Conservation (phyloP, 106 monocot genomes). For the Amphibolis antarctica region DNA sequence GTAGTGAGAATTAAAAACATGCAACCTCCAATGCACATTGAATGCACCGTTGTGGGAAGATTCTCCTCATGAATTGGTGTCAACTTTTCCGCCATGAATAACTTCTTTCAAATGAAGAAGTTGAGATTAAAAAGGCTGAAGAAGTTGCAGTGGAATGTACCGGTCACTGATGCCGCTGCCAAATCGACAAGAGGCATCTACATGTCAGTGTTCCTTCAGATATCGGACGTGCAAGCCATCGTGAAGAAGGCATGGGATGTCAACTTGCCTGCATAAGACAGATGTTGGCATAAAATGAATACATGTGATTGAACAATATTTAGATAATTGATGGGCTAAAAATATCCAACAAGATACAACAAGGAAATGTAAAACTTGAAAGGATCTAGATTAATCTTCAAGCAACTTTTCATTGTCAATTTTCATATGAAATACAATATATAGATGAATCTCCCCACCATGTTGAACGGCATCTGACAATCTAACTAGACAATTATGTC, state of each 20-base stretch:
- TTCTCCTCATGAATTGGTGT: not conserved
- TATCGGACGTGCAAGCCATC: constrained; percentile 1
- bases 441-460: too few relatives aligned
- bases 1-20: constrained; percentile 11
- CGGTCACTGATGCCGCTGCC: not conserved
- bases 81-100: not conserved
- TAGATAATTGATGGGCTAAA: not conserved
- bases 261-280: not conserved
- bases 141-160: not conserved
- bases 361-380: too few relatives aligned
- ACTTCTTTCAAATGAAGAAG: not conserved
- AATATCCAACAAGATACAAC: not conserved
- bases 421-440: too few relatives aligned
- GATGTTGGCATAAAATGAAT: constrained; percentile 3
- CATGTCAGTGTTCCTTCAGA: constrained; percentile 1
- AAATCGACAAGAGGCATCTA: constrained; percentile 9
- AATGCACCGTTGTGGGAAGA: constrained; percentile 16
- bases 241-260: not conserved
- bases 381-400: too few relatives aligned
- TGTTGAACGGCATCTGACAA: too few relatives aligned
- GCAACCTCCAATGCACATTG: constrained; percentile 15
- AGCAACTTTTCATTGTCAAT: too few relatives aligned
- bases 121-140: constrained; percentile 6
- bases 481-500: not conserved
- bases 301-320: not conserved